Evolutionary conservation across 495 filamentous ascomycete species (phyloP), one percentile per base, ranked within the genome.

Genomic region (Podospora comata): DNA sequence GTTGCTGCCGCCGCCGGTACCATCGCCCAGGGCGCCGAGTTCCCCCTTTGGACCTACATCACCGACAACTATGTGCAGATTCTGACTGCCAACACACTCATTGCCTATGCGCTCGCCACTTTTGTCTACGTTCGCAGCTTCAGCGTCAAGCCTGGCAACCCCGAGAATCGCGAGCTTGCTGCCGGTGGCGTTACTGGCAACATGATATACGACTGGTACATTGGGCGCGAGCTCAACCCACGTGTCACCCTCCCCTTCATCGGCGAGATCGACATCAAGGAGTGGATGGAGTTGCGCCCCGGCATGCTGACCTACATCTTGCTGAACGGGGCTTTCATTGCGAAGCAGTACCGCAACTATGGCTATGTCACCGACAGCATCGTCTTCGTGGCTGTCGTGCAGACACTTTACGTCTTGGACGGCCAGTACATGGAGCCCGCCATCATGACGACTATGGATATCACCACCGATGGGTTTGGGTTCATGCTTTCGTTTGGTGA

Each of bases 401-500:
- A 98, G 78, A 82, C 85, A 15, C 78, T 96, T 67, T 98, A 98
- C 76, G 88, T 94, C 3, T 80, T 97, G 63, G 96, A 99, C 77
- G 85, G 86, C 0, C 85, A 92, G n/a, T 93, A 89, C 80, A 94
- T 94, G 88, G 95, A 99, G 76, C 86, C 92, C 0, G 90, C 94
- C 1, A 89, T 99, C 68, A 83, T 99, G 72, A 98, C 96, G 2
- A 97, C 93, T 11, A 97, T 99, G 79, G 96, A 99, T 78, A 90
- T 98, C 74, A 96, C 89, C 66, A 91, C 88, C 73, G 95, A 99
- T 73, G 96, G 95, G 16, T 97, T 98, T 72, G 96, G 95, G 59
- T 92, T 91, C 78, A 99, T 99, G 95, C 81, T 99, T n/a, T 83
- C 91, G 2, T 98, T 97, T 71, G 95, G 94, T 44, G 95, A 98